These are phyloP conservation scores for Zoysia japonica DNA, from an alignment of 176 grass and related monocot species.

Conservation along the genomic window DNA sequence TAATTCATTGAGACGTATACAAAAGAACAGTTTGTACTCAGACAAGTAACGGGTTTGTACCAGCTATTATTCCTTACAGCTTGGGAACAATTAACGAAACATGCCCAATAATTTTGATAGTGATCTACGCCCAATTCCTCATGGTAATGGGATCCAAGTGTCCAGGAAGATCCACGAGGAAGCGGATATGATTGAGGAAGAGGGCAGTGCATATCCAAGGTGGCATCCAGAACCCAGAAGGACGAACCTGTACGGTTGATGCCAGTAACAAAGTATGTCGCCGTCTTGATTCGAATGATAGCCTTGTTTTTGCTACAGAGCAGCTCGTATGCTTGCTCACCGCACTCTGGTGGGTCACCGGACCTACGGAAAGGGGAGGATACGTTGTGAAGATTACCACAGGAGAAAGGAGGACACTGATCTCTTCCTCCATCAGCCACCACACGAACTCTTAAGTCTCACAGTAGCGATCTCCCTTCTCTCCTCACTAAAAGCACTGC, in stretches of 20 bases:
- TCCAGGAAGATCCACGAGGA: too few relatives aligned
- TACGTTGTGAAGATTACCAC: constrained; percentile 12
- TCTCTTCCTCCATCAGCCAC: not conserved
- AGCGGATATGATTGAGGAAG: not conserved
- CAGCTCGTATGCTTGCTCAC: constrained; percentile 18
- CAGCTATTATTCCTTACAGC: too few relatives aligned
- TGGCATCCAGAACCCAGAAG: constrained; percentile 41
- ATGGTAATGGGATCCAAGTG: too few relatives aligned
- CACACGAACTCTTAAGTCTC: not conserved
- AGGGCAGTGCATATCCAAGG: constrained; percentile 21
- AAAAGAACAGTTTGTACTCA: too few relatives aligned
- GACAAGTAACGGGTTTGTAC: too few relatives aligned
- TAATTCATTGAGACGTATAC: too few relatives aligned
- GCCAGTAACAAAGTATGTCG: constrained; percentile 30
- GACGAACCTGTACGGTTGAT: not conserved
- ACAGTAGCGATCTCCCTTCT: too few relatives aligned
- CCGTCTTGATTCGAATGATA: constrained; percentile 26
- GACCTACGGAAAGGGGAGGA: constrained; percentile 31
- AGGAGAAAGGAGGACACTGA: not conserved
- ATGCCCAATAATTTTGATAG: too few relatives aligned
- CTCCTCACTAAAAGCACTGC: too few relatives aligned
- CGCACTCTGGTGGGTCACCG: constrained; percentile 37
- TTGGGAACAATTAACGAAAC: too few relatives aligned
- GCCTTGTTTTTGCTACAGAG: constrained; percentile 27
- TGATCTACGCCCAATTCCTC: too few relatives aligned